A percentile compares a stretch with the other conserved stretches of the same genome.
These are phyloP conservation scores for Picea sitchensis DNA, from an alignment of 75 land plant genomes.

Conservation along the genomic window DNA sequence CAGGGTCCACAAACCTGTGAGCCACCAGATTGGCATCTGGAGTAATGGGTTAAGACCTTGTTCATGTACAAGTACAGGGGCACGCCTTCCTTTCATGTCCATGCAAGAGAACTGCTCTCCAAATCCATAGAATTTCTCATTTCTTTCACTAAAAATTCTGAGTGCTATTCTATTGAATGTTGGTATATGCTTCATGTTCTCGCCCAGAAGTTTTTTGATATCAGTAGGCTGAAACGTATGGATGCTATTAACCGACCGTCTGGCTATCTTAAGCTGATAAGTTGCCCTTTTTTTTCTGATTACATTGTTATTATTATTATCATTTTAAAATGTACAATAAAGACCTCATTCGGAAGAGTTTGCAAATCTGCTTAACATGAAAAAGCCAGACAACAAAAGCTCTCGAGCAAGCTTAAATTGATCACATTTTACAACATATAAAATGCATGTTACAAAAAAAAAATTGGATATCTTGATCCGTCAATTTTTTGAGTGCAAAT, in stretches of 20 bases:
- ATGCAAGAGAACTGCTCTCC: conserved; percentile 63
- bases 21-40: conserved; percentile 82
- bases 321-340: no score
- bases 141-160: conserved; percentile 54
- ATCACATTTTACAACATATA: no score
- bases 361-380: no score
- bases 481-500: no score
- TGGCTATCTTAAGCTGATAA: background rate
- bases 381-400: no score
- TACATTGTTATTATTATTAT: no score
- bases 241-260: background rate
- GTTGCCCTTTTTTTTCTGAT: background rate
- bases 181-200: background rate
- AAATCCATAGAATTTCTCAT: conserved; percentile 82
- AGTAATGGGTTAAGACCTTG: conserved; percentile 91
- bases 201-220: conserved; percentile 1
- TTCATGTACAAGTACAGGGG: conserved; percentile 87
- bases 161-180: conserved; percentile 64
- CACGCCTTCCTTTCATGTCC: conserved; percentile 80
- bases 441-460: no score
- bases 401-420: no score
- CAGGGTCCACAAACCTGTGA: conserved; percentile 52
- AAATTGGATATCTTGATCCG: no score
- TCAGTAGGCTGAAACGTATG: conserved; percentile 16
- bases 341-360: no score